Conservation (phyloP, 371 early-diverging fungal species). For the Apophysomyces elegans region DNA sequence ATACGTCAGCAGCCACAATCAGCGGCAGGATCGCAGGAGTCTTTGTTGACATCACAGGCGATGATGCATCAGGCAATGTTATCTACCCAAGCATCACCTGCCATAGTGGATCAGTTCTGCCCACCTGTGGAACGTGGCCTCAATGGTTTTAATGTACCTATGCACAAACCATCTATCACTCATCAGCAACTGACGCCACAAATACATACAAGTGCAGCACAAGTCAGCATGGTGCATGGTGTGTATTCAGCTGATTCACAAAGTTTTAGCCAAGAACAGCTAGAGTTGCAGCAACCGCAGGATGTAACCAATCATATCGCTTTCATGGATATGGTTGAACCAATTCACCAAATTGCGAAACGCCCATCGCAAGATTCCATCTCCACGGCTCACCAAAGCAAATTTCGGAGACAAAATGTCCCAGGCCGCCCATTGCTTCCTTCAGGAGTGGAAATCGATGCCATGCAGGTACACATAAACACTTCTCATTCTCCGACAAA, state of each 20-base stretch:
- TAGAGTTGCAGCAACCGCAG: neutral
- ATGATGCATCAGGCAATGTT: constrained; percentile 3
- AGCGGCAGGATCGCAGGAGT: neutral
- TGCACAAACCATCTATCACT: neutral
- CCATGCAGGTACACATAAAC: constrained; percentile 13
- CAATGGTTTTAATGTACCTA: neutral
- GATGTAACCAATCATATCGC: constrained; percentile 1
- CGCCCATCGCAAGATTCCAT: constrained; percentile 3
- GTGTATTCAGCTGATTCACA: neutral
- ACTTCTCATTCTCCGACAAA: constrained; percentile 1
- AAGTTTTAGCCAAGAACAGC: neutral
- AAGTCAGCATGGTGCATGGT: neutral
- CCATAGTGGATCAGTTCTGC: constrained; percentile 5
- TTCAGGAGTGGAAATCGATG: neutral
- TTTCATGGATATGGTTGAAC: neutral
- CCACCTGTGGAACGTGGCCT: neutral
- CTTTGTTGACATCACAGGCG: neutral
- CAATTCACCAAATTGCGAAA: neutral
- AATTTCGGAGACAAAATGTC: neutral
- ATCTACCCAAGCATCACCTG: neutral
- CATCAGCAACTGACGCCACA: neutral
- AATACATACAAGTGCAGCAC: neutral
- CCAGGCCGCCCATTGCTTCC: neutral
- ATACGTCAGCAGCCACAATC: constrained; percentile 18
- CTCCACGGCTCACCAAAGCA: neutral